Evolutionary conservation across 1,284 basidiomycete genomes (phyloP), one percentile per base, ranked within the genome.

Genomic region (Cryptococcus jaspeensis): DNA sequence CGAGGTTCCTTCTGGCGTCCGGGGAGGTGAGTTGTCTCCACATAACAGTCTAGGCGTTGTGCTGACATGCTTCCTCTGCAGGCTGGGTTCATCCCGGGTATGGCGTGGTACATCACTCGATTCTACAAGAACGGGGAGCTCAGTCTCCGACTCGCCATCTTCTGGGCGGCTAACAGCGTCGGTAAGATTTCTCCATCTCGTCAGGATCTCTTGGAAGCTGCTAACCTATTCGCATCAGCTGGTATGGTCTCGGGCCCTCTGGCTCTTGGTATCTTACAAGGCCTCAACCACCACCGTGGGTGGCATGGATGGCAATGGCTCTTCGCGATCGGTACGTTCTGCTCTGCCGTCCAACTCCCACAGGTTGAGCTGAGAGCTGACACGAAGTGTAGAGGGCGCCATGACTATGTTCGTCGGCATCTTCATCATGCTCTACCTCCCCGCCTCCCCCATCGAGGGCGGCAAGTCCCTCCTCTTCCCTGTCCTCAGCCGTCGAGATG

Each of bases 61-160:
- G n/a, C 25, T 39, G 36, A 53, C 12, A n/a, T 6, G 11, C 6
- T n/a, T 37, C 12, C 38, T 15, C 23, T n/a, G 13, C 46, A 58
- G 53, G 59, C 59, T n/a, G 59, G 62, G 8, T 64, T 64, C 47
- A 64, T 64, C 49, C 62, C 62, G 12, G 62, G 59, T 39, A 60
- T 64, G 59, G 59, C 59, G 20, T 64, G 59, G 62, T 64, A 64
- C 23, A 50, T 64, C 41, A 61, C 62, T 15, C 50, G 59, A 41
- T 61, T 61, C 44, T 64, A 64, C 54, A 46, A 52, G n/a, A 57
- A 58, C 23, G 49, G 47, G 23, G 62, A 64, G 47, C 52, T 64
- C 3, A 48, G 42, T 44, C 46, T 64, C 5, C 40, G 62, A 44
- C 39, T 64, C 20, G 62, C 62, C 16, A 52, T 61, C n/a, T 64